Percentiles rank a stretch among this genome's conserved stretches.
Conservation (phyloP, 1,139 yeast species). For the Scheffersomyces titani region DNA sequence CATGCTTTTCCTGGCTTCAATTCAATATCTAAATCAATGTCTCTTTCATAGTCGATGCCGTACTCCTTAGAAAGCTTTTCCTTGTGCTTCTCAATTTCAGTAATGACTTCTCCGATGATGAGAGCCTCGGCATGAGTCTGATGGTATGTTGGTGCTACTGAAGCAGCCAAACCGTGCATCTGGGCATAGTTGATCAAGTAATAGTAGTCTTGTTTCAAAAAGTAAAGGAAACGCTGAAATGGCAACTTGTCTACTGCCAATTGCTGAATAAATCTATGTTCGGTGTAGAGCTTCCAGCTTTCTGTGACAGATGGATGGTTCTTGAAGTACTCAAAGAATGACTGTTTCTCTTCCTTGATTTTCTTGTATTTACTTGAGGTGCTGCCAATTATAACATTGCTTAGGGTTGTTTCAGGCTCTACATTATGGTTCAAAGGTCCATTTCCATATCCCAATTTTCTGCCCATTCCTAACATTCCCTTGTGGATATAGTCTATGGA, state of each 20-base stretch:
- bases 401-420: constrained; percentile 16
- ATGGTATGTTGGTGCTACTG: constrained; percentile 57
- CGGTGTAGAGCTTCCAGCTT: constrained; percentile 58
- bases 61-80: constrained; percentile 47
- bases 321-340: constrained; percentile 51
- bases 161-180: constrained; percentile 65
- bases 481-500: constrained; percentile 68
- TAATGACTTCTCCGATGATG: constrained; percentile 53
- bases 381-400: constrained; percentile 6
- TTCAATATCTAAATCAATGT: constrained; percentile 37
- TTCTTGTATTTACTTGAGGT: background rate
- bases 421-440: constrained; percentile 73
- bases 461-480: constrained; percentile 47
- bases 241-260: constrained; percentile 57
- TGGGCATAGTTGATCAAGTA: constrained; percentile 71
- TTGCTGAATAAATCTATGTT: constrained; percentile 61
- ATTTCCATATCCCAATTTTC: constrained; percentile 56
- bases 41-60: constrained; percentile 46
- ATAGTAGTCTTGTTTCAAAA: constrained; percentile 69
- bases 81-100: constrained; percentile 60
- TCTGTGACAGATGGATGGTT: constrained; percentile 56
- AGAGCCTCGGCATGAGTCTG: constrained; percentile 54
- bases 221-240: constrained; percentile 53
- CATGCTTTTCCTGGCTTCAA: constrained; percentile 59
- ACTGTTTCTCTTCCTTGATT: background rate